These are phyloP conservation scores for Metschnikowia noctiluminum DNA, from an alignment of 805 yeast species.

Conservation along the genomic window DNA sequence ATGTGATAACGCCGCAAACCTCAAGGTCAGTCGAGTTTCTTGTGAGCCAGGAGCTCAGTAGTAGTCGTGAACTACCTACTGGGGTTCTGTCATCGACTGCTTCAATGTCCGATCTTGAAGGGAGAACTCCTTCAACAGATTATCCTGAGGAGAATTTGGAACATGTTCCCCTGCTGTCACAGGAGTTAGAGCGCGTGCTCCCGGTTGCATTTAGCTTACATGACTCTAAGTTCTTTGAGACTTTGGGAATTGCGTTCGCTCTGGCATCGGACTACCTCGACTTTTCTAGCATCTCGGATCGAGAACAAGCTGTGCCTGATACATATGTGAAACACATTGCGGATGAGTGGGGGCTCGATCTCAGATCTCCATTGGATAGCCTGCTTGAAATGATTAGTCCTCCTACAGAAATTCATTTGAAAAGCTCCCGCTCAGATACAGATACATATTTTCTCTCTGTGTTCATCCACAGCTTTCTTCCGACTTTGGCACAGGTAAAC, in stretches of 20 bases:
- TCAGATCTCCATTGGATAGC: background rate
- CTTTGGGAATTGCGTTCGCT: background rate
- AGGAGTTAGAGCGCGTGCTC: background rate
- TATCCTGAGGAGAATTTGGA: background rate
- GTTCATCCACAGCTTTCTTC: conserved; percentile 13
- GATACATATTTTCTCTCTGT: conserved; percentile 10
- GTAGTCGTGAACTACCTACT: background rate
- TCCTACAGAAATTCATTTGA: background rate
- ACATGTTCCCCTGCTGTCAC: background rate
- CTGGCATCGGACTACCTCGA: background rate
- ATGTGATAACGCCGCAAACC: background rate
- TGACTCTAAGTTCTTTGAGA: background rate
- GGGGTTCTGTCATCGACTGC: background rate
- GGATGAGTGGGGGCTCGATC: background rate
- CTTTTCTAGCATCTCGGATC: background rate
- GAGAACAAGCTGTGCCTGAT: background rate
- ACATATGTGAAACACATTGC: background rate
- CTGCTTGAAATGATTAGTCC: background rate
- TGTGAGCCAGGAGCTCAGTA: conserved; percentile 1
- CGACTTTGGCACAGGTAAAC: conserved; percentile 15
- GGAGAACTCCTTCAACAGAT: background rate
- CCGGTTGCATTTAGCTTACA: background rate
- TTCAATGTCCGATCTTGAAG: background rate
- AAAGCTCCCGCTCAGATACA: background rate
- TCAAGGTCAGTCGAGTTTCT: background rate